Conservation (phyloP, 2,329 filamentous ascomycete genomes). For the Colletotrichum lentis region DNA sequence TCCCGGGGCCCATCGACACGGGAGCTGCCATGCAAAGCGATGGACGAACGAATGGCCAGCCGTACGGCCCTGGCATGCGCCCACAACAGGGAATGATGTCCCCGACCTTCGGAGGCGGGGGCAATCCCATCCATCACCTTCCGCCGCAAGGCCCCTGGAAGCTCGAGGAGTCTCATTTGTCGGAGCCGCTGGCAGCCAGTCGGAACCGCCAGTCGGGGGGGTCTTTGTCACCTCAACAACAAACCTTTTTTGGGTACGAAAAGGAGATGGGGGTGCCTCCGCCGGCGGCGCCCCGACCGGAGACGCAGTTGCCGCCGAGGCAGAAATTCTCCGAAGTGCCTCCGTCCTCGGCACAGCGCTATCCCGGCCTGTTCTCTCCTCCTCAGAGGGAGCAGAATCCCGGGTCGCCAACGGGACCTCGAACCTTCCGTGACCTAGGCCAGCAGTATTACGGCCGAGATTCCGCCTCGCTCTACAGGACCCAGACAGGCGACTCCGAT, state of each 20-base stretch:
- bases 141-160: conserved; percentile 60
- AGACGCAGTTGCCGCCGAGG: conserved; percentile 40
- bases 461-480: conserved; percentile 50
- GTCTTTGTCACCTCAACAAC: conserved; percentile 45
- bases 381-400: conserved; percentile 34
- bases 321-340: conserved; percentile 52
- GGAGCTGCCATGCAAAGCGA: conserved; percentile 13
- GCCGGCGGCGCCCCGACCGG: conserved; percentile 33
- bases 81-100: conserved; percentile 30
- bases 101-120: conserved; percentile 25
- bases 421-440: conserved; percentile 37
- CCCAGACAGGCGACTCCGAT: conserved; percentile 52
- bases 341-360: conserved; percentile 61
- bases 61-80: conserved; percentile 26
- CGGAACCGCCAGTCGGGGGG: conserved; percentile 30
- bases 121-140: conserved; percentile 52
- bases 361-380: conserved; percentile 55
- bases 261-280: conserved; percentile 58
- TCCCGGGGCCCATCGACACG: conserved; percentile 20
- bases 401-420: conserved; percentile 36
- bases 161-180: conserved; percentile 62
- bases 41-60: conserved; percentile 42
- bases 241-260: conserved; percentile 55
- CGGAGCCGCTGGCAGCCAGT: conserved; percentile 53
- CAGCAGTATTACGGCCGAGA: conserved; percentile 40